These are phyloP conservation scores for Alternaria infectoria DNA, from an alignment of 2,329 filamentous ascomycete genomes.

Conservation along the genomic window DNA sequence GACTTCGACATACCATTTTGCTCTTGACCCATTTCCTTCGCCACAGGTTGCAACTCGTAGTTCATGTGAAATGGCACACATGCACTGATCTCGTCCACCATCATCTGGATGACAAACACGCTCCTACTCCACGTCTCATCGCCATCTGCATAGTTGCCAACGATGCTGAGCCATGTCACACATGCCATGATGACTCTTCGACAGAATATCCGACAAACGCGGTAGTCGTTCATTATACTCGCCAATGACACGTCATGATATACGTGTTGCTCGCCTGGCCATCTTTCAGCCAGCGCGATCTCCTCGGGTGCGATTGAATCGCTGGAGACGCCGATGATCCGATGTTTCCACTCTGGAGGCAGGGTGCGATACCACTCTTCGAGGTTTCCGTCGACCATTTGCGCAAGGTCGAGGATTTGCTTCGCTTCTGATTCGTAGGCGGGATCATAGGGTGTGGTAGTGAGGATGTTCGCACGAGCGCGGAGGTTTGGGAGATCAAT, in stretches of 20 bases:
- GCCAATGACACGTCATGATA: constrained; percentile 49
- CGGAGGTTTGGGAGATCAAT: constrained; percentile 49
- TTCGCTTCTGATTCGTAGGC: constrained; percentile 36
- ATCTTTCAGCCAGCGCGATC: constrained; percentile 36
- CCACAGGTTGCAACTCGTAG: constrained; percentile 46
- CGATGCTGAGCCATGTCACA: constrained; percentile 33
- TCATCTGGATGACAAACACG: constrained; percentile 42
- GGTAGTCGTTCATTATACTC: constrained; percentile 51
- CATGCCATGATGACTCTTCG: constrained; percentile 48
- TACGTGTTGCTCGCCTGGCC: constrained; percentile 49
- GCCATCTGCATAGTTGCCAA: constrained; percentile 14
- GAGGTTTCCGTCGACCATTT: constrained; percentile 46
- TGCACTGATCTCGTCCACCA: constrained; percentile 50
- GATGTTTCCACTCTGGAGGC: constrained; percentile 43
- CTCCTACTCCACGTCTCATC: constrained; percentile 24
- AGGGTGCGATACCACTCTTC: constrained; percentile 47
- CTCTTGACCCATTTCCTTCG: constrained; percentile 43
- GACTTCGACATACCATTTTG: constrained; percentile 36
- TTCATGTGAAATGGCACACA: constrained; percentile 49
- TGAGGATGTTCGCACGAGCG: constrained; percentile 41
- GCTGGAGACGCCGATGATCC: constrained; percentile 38
- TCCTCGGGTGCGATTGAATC: constrained; percentile 33
- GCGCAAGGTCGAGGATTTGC: constrained; percentile 43
- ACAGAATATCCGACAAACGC: constrained; percentile 50
- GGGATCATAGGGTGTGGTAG: constrained; percentile 26